Evolutionary conservation across 2,329 filamentous ascomycete species (phyloP), one percentile per base, ranked within the genome.

Genomic region (Xylaria sp.): DNA sequence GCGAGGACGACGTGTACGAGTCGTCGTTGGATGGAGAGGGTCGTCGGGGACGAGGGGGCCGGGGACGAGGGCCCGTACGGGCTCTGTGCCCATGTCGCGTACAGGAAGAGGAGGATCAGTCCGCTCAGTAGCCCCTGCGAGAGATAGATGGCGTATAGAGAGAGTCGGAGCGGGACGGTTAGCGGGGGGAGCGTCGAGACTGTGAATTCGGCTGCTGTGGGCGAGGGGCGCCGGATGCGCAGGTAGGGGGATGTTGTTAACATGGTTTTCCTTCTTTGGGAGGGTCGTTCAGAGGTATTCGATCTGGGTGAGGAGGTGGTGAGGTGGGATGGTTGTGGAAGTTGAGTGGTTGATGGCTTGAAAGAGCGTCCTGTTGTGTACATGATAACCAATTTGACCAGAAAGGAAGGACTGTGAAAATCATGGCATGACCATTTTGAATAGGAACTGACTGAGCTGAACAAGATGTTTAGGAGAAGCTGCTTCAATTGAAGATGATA

Each of bases 131-230:
- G 71, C 36, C 86, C 67, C 40, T 86, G 83, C 38, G 83, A 59
- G 65, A 83, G 73, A 67, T 84, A 76, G 44, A 86, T 80, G 53
- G 85, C 71, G 53, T 78, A 68, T 59, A 85, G 79, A 23, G 86
- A 77, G 40, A 86, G 71, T 48, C 83, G 85, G 6, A 86, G 80
- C 2, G 85, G 75, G 17, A 86, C 68, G 0, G 86, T 86, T 4
- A 81, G 78, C 0, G 83, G 81, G 0, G 92, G 89, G 53, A 89
- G 88, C 66, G 94, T 97, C 42, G 94, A 96, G 65, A 97, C 93
- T 36, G 92, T 97, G 85, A 95, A 98, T 73, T 93, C 92, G 78
- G 93, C 90, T n/a, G 96, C 97, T 2, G 94, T 97, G 56, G 93
- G 91, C 28, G 96, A 94, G 59, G 93, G 92, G 26, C 89, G 87